Evolutionary conservation across 2,329 filamentous ascomycete species (phyloP), one percentile per base, ranked within the genome.

Genomic region (Tolypocladium album): DNA sequence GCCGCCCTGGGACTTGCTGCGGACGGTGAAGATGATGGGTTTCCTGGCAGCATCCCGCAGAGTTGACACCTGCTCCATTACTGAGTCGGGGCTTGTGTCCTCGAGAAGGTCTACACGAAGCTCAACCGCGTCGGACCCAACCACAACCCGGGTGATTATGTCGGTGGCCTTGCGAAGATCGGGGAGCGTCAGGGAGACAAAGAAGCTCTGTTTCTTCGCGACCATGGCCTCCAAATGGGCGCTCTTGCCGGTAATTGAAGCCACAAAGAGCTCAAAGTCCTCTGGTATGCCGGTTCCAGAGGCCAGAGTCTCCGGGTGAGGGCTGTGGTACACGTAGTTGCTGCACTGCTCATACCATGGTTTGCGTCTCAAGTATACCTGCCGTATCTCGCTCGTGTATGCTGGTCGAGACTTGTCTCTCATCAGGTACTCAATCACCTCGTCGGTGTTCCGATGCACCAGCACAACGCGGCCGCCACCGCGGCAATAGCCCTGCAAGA

Each of bases 41-140:
- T 93, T 78, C 36, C 85, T 81, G 2, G 88, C 87, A 3, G 80
- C 79, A 20, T 86, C 86, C 58, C 93, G 85, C 34, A 99, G 78
- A 60, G 92, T 79, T 1, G 92, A 87, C 45, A 97, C 81, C 68
- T 99, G 92, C 34, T 88, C 85, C 55, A 86, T 85, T 40, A 99
- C 83, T 63, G 89, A 96, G 61, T 96, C 91, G 0, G 85, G 75
- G 4, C 85, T 80, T 6, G 86, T 84, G 68, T 97, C 89, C 62
- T 88, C 82, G 20, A 99, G 82, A 50, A 99, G 78, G 74, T 99
- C 94, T 4, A 96, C 90, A n/a, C 94, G 86, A 58, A 99, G 76
- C 74, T 99, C 94, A 13, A 97, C 90, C 3, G 93, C 94, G 75
- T 99, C 93, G 9, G 90, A 89, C 5, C 94, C 94, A 47, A 95